Evolutionary conservation across 2,329 filamentous ascomycete genomes (phyloP).

Genomic region (Trichophyton mentagrophytes): DNA sequence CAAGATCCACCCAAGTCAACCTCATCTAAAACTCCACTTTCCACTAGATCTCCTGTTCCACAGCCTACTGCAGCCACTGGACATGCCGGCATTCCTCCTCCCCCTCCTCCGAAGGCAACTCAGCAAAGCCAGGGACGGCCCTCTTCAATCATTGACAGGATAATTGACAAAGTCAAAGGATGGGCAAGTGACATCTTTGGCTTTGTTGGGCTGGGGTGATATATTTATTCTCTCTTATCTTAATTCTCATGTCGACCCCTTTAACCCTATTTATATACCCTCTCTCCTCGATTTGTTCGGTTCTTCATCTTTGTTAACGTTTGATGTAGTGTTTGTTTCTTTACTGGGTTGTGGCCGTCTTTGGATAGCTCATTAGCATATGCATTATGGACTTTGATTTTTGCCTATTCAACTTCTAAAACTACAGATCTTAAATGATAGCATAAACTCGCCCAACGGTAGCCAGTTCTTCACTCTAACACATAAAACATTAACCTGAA

Average conservation of each 20-base stretch:
- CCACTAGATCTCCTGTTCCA: not conserved
- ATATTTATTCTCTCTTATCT: no score
- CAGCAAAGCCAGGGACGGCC: conserved; percentile 15
- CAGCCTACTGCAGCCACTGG: not conserved
- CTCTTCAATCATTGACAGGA: conserved; percentile 23
- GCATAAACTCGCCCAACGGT: no score
- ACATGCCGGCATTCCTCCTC: conserved; percentile 5
- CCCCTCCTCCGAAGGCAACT: conserved; percentile 5
- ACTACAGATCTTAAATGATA: no score
- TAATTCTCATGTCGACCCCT: not conserved
- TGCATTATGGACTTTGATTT: no score
- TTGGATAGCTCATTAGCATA: not conserved
- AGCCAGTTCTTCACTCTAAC: not conserved
- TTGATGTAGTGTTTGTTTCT: not conserved
- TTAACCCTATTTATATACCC: not conserved
- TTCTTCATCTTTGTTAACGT: not conserved
- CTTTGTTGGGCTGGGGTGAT: not conserved
- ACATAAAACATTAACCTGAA: not conserved
- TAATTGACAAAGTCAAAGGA: conserved; percentile 25
- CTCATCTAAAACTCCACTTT: not conserved
- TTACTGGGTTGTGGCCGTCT: not conserved
- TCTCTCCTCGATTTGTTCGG: not conserved
- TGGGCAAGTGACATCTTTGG: conserved; percentile 22
- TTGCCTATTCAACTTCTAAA: no score
- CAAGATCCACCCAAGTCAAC: not conserved